Evolutionary conservation across 306 rosid genomes (phyloP), one percentile per base, ranked within the genome.

Genomic region (Fragaria ananassa): DNA sequence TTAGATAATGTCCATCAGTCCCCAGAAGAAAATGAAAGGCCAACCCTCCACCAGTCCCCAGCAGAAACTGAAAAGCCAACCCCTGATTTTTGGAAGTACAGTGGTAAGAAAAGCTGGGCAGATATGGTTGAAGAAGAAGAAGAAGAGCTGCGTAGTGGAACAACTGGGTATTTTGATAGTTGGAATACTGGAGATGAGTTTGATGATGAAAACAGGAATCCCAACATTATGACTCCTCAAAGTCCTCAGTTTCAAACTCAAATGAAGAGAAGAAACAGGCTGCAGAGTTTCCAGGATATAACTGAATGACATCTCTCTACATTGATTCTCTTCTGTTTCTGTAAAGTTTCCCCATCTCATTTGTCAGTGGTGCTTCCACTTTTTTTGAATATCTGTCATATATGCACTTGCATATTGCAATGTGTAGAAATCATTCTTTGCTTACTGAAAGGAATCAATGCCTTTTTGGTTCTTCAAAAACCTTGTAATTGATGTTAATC

Each of bases 61-160:
- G 51, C 79, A 39, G 87, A 79, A 75, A 80, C 56, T 42, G 25
- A 21, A 54, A 74, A 83, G 49, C 61, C 77, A 23, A 31, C 60
- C 6, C 34, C 62, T 37, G 73, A 88, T 71, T 78, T 82, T 35
- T 76, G 76, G 53, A 58, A 34, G 60, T 70, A 35, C 12, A 71
- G 57, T 44, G 65, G 66, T 18, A 87, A 88, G 91, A 95, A 90
- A 80, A 92, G 99, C 51, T 95, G 99, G 99, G 99, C 99, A 68
- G 99, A 95, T 70, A 83, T 92, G 82, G 97, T 72, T 15, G 97
- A 95, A 86, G 99, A 94, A 85, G 98, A 91, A 62, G 31, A 27
- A 27, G 25, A 77, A 8, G 78, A 68, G 6, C 41, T 86, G 42
- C 72, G 74, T 37, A 37, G 71, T 15, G 83, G 76, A 76, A 51